Evolutionary conservation across 805 yeast species (phyloP), one percentile per base, ranked within the genome.

Genomic region (Starmerella vitae): DNA sequence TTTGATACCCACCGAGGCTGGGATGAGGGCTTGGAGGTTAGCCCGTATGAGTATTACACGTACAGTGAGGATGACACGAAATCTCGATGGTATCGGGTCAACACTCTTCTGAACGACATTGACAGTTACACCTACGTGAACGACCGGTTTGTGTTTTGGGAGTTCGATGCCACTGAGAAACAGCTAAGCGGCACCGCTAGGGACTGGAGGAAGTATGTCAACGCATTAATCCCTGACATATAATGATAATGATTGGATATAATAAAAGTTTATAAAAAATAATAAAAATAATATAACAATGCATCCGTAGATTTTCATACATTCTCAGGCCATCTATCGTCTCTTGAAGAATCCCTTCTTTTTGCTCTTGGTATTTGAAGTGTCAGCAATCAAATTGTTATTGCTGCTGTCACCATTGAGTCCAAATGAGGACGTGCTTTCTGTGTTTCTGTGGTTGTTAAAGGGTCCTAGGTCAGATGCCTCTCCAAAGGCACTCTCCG

Each of bases 1-100:
- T 32, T 20, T 3, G 38, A 24, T 13, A n/a, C 19, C 3, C 12
- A 27, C 2, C 3, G 26, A 5, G 19, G 12, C 7, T 33, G 38
- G 38, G 30, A 8, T 5, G 4, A 19, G 5, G 12, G 21, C 2
- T 13, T 30, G 3, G 41, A 29, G 6, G 17, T 37, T 8, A 20
- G 37, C 9, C 37, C 46, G 1, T 15, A 68, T 47, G 83, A 76
- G 49, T 50, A 61, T 5, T 76, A 76, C 50, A 48, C 52, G 14
- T 70, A 57, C 42, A 50, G 63, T 1, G 47, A 45, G 13, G 35
- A 48, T 0, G 81, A 76, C 34, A 39, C 57, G 7, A 46, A 51
- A 14, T 14, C 49, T 4, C 42, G 67, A 1, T 51, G 68, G 19
- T 41, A 49, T 38, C 61, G 62, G 3, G 42, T 50, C 1, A 55